These are phyloP conservation scores for Ogataea paraovalis DNA, from an alignment of 805 yeast genomes.

Conservation along the genomic window DNA sequence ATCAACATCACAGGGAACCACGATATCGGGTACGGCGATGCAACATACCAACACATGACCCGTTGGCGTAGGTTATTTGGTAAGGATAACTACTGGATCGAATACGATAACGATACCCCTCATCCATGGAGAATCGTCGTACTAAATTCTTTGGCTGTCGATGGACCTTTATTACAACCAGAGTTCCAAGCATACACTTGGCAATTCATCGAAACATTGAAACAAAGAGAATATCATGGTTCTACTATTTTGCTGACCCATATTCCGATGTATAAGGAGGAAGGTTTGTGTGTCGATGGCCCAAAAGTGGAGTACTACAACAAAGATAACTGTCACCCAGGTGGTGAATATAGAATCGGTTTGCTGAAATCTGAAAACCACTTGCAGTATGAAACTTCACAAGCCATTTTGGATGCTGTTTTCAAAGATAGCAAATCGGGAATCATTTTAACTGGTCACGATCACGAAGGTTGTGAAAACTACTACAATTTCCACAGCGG, in stretches of 20 bases:
- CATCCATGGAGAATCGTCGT: slow-evolving; percentile 90
- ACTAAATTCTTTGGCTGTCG: slow-evolving; percentile 74
- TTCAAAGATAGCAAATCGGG: slow-evolving; percentile 71
- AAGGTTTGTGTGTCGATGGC: slow-evolving; percentile 84
- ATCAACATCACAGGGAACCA: slow-evolving; percentile 92
- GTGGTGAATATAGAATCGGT: slow-evolving; percentile 66
- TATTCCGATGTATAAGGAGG: slow-evolving; percentile 79
- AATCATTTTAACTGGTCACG: slow-evolving; percentile 88
- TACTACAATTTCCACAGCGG: slow-evolving; percentile 46
- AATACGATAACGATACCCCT: slow-evolving; percentile 56
- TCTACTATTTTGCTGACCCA: slow-evolving; percentile 83
- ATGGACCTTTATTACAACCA: slow-evolving; percentile 84
- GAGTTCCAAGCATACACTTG: slow-evolving; percentile 64
- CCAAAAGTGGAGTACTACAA: slow-evolving; percentile 65
- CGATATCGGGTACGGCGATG: slow-evolving; percentile 96
- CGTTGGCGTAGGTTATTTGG: slow-evolving; percentile 77
- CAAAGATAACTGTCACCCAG: slow-evolving; percentile 41
- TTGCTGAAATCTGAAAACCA: slow-evolving; percentile 83
- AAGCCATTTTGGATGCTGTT: slow-evolving; percentile 63
- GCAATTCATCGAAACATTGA: slow-evolving; percentile 64
- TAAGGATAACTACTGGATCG: slow-evolving; percentile 76
- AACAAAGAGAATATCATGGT: slow-evolving; percentile 58
- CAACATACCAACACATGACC: slow-evolving; percentile 85
- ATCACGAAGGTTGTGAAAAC: slow-evolving; percentile 88
- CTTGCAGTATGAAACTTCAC: slow-evolving; percentile 61